These are phyloP conservation scores for Lactarius akahatsu DNA, from an alignment of 768 basidiomycete species.

Conservation along the genomic window DNA sequence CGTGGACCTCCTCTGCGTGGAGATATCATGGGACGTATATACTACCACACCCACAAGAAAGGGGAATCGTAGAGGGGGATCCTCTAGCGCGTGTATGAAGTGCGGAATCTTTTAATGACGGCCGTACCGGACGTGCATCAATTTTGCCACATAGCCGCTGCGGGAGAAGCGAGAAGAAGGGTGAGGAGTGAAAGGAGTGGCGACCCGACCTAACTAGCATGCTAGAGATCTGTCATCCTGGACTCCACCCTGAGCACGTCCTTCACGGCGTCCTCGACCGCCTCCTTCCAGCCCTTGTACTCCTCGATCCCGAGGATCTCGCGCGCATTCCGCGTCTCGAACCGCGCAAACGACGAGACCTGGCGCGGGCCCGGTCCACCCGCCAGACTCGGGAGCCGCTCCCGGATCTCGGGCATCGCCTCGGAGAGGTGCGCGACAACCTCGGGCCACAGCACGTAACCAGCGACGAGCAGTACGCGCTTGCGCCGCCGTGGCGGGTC, in stretches of 20 bases:
- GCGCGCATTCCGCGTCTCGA: conserved; percentile 20
- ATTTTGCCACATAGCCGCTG: not conserved
- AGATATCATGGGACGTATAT: not conserved
- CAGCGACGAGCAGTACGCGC: conserved; percentile 23
- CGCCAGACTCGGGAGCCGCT: conserved; percentile 17
- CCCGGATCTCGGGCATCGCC: conserved; percentile 17
- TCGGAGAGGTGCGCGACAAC: conserved; percentile 15
- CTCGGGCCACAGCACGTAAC: conserved; percentile 22
- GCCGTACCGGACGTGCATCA: not conserved
- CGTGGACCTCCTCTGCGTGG: not conserved
- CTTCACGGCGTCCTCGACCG: conserved; percentile 21
- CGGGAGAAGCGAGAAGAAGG: not conserved
- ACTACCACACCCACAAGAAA: not conserved
- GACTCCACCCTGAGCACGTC: conserved; percentile 15
- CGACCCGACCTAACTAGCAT: not conserved
- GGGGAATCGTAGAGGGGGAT: not conserved
- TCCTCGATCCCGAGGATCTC: conserved; percentile 21
- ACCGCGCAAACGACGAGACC: conserved; percentile 10
- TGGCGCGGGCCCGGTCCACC: not conserved
- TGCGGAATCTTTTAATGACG: not conserved
- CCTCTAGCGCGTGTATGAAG: not conserved
- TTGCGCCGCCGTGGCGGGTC: conserved; percentile 10
- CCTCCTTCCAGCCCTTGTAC: conserved; percentile 15
- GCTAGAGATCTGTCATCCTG: not conserved
- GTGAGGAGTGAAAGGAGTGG: too few relatives aligned